These are phyloP conservation scores for Rhizophlyctis rosea DNA, from an alignment of 192 early-diverging fungal species.

Conservation along the genomic window DNA sequence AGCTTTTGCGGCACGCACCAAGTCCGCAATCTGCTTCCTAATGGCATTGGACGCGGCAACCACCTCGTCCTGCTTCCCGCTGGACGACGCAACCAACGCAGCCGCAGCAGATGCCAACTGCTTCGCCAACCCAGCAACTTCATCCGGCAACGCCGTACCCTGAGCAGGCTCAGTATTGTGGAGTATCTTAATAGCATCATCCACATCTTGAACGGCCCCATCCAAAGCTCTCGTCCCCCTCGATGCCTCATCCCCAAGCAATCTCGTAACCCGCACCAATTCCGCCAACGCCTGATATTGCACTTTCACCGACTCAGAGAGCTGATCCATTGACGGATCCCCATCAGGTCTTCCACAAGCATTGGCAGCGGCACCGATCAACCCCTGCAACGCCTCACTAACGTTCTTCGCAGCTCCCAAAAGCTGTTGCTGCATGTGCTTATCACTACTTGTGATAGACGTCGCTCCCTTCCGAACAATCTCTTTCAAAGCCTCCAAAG, in stretches of 20 bases:
- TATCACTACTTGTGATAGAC: slow-evolving; percentile 50
- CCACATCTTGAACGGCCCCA: slow-evolving; percentile 36
- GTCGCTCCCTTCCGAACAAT: slow-evolving; percentile 36
- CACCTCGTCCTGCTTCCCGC: slow-evolving; percentile 43
- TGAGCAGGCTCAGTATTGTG: slow-evolving; percentile 32
- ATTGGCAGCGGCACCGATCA: slow-evolving; percentile 32
- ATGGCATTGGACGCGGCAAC: slow-evolving; percentile 38
- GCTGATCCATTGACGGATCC: slow-evolving; percentile 20
- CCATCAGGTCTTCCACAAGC: slow-evolving; percentile 28
- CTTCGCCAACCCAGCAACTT: slow-evolving; percentile 51
- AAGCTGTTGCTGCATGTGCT: slow-evolving; percentile 55
- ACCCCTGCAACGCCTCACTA: slow-evolving; percentile 34
- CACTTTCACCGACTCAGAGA: slow-evolving; percentile 36
- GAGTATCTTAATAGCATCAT: slow-evolving; percentile 25
- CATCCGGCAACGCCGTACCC: slow-evolving; percentile 54
- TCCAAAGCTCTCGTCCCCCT: slow-evolving; percentile 40
- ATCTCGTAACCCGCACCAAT: slow-evolving; percentile 40
- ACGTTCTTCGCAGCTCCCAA: slow-evolving; percentile 40
- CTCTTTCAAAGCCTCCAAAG: slow-evolving; percentile 30
- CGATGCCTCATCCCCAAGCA: slow-evolving; percentile 46
- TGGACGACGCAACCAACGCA: slow-evolving; percentile 31
- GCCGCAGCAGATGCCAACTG: slow-evolving; percentile 45
- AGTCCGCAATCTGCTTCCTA: slow-evolving; percentile 42
- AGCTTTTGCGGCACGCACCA: slow-evolving; percentile 51
- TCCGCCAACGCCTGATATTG: slow-evolving; percentile 38